These are phyloP conservation scores for Penicillium sp. DNA, from an alignment of 2,329 filamentous ascomycete genomes.

Conservation along the genomic window DNA sequence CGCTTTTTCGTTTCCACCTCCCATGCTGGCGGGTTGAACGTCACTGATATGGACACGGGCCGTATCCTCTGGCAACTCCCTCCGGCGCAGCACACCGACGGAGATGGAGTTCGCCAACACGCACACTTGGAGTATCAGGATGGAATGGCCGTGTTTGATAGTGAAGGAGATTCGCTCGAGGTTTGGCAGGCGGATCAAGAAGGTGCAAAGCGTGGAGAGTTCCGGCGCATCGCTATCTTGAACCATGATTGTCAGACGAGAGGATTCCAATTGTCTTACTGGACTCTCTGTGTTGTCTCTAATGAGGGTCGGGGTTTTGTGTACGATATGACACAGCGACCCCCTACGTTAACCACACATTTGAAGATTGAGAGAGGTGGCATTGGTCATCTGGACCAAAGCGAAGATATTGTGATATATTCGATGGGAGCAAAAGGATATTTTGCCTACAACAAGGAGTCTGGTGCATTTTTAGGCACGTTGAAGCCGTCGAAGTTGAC, in stretches of 20 bases:
- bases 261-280: constrained; percentile 48
- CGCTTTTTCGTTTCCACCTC: constrained; percentile 49
- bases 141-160: constrained; percentile 49
- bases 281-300: constrained; percentile 49
- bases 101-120: constrained; percentile 42
- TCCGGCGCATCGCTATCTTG: constrained; percentile 43
- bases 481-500: constrained; percentile 38
- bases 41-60: constrained; percentile 50
- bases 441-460: constrained; percentile 44
- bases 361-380: constrained; percentile 44
- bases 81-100: constrained; percentile 26
- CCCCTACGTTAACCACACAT: constrained; percentile 36
- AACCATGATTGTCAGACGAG: constrained; percentile 46
- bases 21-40: constrained; percentile 47
- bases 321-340: constrained; percentile 44
- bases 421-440: constrained; percentile 47
- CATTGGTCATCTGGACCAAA: constrained; percentile 49
- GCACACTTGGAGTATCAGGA: constrained; percentile 52
- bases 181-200: constrained; percentile 46
- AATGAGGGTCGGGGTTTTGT: constrained; percentile 47
- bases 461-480: constrained; percentile 40
- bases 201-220: constrained; percentile 39
- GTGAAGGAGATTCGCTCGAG: constrained; percentile 47
- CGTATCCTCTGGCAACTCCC: constrained; percentile 41
- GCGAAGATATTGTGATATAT: constrained; percentile 44